phyloP scores from a whole-genome alignment of 2,329 filamentous ascomycete genomes.

The Botryosphaeria dothidea region DNA sequence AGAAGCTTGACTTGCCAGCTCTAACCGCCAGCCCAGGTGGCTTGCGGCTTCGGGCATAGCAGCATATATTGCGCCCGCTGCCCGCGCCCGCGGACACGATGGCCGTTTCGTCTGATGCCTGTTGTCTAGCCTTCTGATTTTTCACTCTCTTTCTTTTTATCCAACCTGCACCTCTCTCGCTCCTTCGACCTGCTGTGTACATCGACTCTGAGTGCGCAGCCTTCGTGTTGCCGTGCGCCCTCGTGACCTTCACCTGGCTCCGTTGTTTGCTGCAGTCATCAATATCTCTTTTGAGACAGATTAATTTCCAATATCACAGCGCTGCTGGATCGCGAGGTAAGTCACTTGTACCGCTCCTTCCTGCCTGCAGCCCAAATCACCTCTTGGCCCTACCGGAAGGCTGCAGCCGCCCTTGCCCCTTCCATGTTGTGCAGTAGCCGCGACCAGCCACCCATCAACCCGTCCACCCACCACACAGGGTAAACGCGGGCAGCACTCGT shows the following conservation, averaged over 20 bases:
- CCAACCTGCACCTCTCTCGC: not conserved
- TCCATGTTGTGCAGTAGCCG: not conserved
- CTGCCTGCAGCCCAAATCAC: not conserved
- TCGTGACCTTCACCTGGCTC: not conserved
- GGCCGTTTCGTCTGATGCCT: not conserved
- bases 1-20: constrained; percentile 7
- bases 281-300: not conserved
- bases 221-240: not conserved
- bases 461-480: not conserved
- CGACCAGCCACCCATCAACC: not conserved
- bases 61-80: not conserved
- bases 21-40: not conserved
- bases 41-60: not conserved
- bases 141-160: not conserved
- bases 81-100: not conserved
- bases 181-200: not conserved
- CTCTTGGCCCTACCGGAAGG: constrained; percentile 6
- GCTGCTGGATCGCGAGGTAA: not conserved
- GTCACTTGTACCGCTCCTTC: not conserved
- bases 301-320: not conserved
- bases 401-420: constrained; percentile 9
- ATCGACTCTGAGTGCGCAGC: too few relatives aligned
- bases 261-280: not conserved
- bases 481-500: not conserved
- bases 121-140: not conserved